A percentile compares a stretch with the other conserved stretches of the same genome.
Conservation (phyloP, 1,284 basidiomycete species). For the Coniferiporia weirii region DNA sequence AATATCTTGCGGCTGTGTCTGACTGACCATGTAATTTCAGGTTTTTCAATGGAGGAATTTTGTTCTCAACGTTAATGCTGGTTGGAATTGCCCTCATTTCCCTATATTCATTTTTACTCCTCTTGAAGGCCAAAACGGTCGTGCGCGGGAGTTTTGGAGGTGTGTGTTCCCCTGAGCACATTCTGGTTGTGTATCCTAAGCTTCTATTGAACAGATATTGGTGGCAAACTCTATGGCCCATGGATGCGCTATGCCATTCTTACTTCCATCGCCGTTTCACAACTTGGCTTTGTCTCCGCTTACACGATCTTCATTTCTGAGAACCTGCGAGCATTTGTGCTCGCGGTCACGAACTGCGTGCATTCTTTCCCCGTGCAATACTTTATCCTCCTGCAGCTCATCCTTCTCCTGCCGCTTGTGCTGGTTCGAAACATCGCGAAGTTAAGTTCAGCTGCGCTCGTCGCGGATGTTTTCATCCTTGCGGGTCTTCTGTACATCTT, state of each 20-base stretch:
- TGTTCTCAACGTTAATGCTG: slow-evolving; percentile 84
- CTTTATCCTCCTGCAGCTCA: slow-evolving; percentile 80
- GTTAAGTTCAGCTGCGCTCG: slow-evolving; percentile 85
- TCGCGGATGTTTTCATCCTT: slow-evolving; percentile 95
- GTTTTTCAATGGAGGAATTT: slow-evolving; percentile 92
- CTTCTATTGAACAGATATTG: slow-evolving; percentile 66
- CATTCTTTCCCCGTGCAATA: slow-evolving; percentile 67
- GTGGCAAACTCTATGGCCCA: slow-evolving; percentile 86
- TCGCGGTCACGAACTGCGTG: slow-evolving; percentile 79
- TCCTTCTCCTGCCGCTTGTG: slow-evolving; percentile 84
- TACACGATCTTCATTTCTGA: slow-evolving; percentile 97
- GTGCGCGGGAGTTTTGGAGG: slow-evolving; percentile 93
- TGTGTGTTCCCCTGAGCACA: slow-evolving; percentile 28
- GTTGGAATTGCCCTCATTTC: slow-evolving; percentile 84
- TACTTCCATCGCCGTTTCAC: slow-evolving; percentile 83
- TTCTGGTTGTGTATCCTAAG: not conserved
- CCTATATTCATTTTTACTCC: slow-evolving; percentile 89
- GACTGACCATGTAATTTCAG: slow-evolving; percentile 33
- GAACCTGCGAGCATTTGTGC: slow-evolving; percentile 85
- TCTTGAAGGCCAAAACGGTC: slow-evolving; percentile 85
- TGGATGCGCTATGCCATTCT: slow-evolving; percentile 92
- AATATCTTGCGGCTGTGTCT: not conserved
- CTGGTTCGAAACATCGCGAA: slow-evolving; percentile 90
- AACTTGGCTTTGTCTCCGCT: slow-evolving; percentile 84
- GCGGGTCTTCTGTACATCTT: slow-evolving; percentile 87